These are phyloP conservation scores for Aspergillus brasiliensis DNA, from an alignment of 2,329 filamentous ascomycete species.

Conservation along the genomic window DNA sequence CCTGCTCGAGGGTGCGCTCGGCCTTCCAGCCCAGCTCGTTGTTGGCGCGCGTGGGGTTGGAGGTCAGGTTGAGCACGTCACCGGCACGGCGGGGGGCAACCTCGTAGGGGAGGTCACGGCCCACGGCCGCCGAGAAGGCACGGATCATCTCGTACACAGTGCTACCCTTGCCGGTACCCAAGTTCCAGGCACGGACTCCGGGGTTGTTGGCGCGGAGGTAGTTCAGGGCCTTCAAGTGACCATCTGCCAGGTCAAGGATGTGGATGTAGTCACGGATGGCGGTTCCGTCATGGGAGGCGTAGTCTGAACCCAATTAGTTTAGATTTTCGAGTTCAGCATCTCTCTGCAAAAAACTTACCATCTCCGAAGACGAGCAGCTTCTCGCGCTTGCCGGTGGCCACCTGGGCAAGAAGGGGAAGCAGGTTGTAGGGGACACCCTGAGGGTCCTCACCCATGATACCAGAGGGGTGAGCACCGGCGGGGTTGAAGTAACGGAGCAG, in stretches of 20 bases:
- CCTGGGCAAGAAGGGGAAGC: conserved; percentile 89
- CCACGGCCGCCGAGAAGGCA: conserved; percentile 85
- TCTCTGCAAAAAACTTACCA: conserved; percentile 57
- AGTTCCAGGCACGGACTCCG: conserved; percentile 92
- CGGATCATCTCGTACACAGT: conserved; percentile 98
- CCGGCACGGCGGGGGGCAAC: conserved; percentile 80
- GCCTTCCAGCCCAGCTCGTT: conserved; percentile 91
- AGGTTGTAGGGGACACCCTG: conserved; percentile 95
- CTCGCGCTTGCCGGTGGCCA: conserved; percentile 90
- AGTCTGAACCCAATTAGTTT: conserved; percentile 61
- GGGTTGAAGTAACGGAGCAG: conserved; percentile 98
- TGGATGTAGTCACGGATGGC: conserved; percentile 75
- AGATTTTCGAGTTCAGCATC: conserved; percentile 2
- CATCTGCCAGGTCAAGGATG: conserved; percentile 54
- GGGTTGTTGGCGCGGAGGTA: conserved; percentile 61
- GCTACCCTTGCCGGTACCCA: conserved; percentile 90
- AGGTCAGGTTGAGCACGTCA: conserved; percentile 92
- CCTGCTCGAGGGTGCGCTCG: conserved; percentile 84
- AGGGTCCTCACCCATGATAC: conserved; percentile 97
- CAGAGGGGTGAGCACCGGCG: conserved; percentile 88
- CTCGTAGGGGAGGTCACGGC: conserved; percentile 82
- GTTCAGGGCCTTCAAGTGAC: conserved; percentile 69
- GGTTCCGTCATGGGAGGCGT: conserved; percentile 58
- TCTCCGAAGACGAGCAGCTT: conserved; percentile 95
- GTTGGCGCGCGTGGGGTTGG: conserved; percentile 85